These are phyloP conservation scores for Neofusicoccum laricinum DNA, from an alignment of 2,329 filamentous ascomycete species.

Conservation along the genomic window DNA sequence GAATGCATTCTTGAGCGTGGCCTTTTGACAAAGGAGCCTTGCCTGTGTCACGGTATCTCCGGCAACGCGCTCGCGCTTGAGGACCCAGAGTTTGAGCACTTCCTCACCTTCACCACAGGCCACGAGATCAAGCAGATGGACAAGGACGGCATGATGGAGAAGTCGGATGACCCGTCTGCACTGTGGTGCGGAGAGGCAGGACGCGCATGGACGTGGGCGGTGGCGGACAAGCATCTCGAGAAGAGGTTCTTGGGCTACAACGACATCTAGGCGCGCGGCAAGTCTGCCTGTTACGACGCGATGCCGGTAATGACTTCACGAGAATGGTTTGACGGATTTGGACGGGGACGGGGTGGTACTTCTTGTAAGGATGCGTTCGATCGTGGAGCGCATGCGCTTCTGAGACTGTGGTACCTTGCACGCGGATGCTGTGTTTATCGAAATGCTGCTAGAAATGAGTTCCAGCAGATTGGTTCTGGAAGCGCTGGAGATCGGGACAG, in stretches of 20 bases:
- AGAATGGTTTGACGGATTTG: background rate
- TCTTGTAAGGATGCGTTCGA: background rate
- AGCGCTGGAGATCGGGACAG: background rate
- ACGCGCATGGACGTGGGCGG: conserved; percentile 48
- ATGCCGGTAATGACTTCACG: conserved; percentile 13
- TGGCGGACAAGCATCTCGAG: conserved; percentile 43
- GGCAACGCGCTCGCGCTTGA: conserved; percentile 61
- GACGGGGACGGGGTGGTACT: background rate
- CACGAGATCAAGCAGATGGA: conserved; percentile 55
- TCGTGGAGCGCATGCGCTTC: conserved; percentile 5
- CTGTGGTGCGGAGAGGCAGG: conserved; percentile 52
- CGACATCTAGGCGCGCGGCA: conserved; percentile 37
- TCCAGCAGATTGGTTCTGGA: background rate
- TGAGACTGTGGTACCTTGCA: conserved; percentile 15
- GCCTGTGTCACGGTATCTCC: conserved; percentile 63
- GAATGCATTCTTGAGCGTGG: conserved; percentile 57
- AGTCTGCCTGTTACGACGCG: background rate
- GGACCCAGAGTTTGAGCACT: conserved; percentile 53
- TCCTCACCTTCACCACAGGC: conserved; percentile 56
- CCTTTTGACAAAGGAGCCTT: conserved; percentile 62
- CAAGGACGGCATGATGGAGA: conserved; percentile 51
- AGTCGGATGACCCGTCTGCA: conserved; percentile 48
- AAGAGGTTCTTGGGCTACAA: conserved; percentile 51
- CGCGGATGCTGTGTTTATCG: conserved; percentile 10
- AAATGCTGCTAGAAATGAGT: conserved; percentile 8